phyloP scores from a whole-genome alignment of 2,329 filamentous ascomycete species.

The Zopfia rhizophila region DNA sequence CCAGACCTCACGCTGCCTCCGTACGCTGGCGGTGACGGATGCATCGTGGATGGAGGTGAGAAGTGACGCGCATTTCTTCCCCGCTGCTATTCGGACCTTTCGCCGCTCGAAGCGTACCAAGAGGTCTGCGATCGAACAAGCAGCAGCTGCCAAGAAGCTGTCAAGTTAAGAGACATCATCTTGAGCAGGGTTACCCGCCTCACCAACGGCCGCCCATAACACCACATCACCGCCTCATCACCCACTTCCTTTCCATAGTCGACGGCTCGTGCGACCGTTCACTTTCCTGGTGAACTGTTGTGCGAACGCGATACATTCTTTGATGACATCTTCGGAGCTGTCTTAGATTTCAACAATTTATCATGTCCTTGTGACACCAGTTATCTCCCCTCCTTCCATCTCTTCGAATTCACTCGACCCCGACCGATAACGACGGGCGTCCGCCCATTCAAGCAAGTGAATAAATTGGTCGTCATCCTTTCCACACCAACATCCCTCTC shows the following conservation, averaged over 20 bases:
- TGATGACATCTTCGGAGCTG: slow-evolving; percentile 27
- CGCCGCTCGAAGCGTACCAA: slow-evolving; percentile 9
- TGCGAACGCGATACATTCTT: slow-evolving; percentile 18
- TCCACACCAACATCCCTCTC: slow-evolving; percentile 1
- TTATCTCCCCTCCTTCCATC: slow-evolving; percentile 33
- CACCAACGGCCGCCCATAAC: background rate
- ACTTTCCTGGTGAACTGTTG: slow-evolving; percentile 25
- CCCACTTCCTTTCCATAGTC: slow-evolving; percentile 11
- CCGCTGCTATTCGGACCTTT: slow-evolving; percentile 33
- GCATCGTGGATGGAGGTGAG: slow-evolving; percentile 19
- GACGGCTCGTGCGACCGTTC: slow-evolving; percentile 25
- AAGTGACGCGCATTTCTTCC: slow-evolving; percentile 24
- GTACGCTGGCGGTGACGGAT: slow-evolving; percentile 1
- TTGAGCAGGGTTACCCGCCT: slow-evolving; percentile 12
- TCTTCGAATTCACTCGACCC: slow-evolving; percentile 17
- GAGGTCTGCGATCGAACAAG: slow-evolving; percentile 26
- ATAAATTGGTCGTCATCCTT: background rate
- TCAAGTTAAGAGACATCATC: slow-evolving; percentile 38
- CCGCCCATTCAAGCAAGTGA: background rate
- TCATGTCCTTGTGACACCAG: slow-evolving; percentile 53
- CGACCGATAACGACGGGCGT: slow-evolving; percentile 2
- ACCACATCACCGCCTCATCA: slow-evolving; percentile 10
- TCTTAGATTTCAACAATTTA: slow-evolving; percentile 33
- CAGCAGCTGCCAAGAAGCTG: no score
- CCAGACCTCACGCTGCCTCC: slow-evolving; percentile 3